Percentiles rank a stretch among this genome's conserved stretches.
Evolutionary conservation across 331 rosid species (phyloP).

Genomic region (Acacia concinna): DNA sequence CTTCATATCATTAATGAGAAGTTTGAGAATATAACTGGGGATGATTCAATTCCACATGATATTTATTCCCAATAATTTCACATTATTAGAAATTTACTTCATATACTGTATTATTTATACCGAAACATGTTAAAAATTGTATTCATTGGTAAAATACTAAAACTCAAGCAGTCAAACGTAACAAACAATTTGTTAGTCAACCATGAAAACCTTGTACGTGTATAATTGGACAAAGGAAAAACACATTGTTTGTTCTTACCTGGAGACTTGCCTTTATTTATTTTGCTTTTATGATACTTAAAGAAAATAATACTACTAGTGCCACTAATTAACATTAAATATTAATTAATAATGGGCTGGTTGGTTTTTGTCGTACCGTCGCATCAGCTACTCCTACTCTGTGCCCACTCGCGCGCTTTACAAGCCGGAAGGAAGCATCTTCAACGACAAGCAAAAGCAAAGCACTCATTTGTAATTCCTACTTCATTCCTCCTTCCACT

Average conservation of each 20-base stretch:
- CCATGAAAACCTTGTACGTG: background rate
- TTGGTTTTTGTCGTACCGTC: background rate
- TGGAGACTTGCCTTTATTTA: background rate
- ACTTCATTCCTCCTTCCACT: background rate
- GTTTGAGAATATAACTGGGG: background rate
- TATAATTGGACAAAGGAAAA: background rate
- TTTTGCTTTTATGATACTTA: background rate
- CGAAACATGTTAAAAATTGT: background rate
- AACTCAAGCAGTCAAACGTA: too few relatives aligned
- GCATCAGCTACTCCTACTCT: background rate
- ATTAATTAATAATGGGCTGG: background rate
- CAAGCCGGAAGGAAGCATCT: background rate
- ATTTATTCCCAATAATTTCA: background rate
- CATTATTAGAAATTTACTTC: background rate
- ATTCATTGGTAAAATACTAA: too few relatives aligned
- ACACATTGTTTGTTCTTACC: background rate
- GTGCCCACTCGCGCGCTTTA: conserved; percentile 16
- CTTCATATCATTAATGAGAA: too few relatives aligned
- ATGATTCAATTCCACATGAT: too few relatives aligned
- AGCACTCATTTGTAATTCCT: background rate
- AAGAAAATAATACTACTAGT: background rate
- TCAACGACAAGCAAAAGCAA: background rate
- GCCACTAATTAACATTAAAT: background rate
- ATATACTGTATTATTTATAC: background rate
- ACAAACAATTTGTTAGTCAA: background rate